Evolutionary conservation across 2,329 filamentous ascomycete species (phyloP).

Genomic region (Cladosporium sphaerospermum): DNA sequence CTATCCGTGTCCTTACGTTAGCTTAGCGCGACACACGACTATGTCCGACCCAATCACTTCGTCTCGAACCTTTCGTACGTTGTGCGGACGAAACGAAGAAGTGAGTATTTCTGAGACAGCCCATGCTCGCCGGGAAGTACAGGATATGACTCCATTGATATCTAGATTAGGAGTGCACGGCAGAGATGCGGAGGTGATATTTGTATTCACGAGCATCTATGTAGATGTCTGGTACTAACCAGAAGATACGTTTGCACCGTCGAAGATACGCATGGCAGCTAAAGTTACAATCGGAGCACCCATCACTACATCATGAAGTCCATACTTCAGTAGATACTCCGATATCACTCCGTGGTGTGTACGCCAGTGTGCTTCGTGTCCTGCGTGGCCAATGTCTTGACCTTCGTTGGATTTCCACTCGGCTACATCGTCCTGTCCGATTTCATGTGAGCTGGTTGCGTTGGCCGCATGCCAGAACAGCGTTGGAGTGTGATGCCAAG

Average conservation of each 20-base stretch:
- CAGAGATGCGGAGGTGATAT: no score
- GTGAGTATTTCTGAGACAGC: no score
- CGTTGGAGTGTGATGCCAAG: constrained; percentile 44
- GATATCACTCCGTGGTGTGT: constrained; percentile 45
- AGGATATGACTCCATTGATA: no score
- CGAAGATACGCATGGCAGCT: constrained; percentile 46
- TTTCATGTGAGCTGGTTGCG: constrained; percentile 34
- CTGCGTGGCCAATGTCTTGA: constrained; percentile 42
- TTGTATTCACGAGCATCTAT: no score
- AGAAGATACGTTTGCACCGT: constrained; percentile 11
- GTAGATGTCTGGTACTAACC: no score
- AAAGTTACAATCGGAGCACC: constrained; percentile 49
- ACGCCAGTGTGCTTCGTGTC: constrained; percentile 45
- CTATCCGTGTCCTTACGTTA: no score
- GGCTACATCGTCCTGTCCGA: constrained; percentile 43
- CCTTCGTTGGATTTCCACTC: constrained; percentile 36
- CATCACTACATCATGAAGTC: constrained; percentile 55
- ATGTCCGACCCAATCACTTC: no score
- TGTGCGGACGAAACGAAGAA: no score
- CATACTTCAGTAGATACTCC: constrained; percentile 51
- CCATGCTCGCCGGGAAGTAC: no score
- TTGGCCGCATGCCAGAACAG: constrained; percentile 53
- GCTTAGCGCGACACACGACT: no score
- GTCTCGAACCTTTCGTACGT: no score
- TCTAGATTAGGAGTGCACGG: no score